phyloP scores from a whole-genome alignment of 495 filamentous ascomycete genomes.

The Penicillium crystallinum region DNA sequence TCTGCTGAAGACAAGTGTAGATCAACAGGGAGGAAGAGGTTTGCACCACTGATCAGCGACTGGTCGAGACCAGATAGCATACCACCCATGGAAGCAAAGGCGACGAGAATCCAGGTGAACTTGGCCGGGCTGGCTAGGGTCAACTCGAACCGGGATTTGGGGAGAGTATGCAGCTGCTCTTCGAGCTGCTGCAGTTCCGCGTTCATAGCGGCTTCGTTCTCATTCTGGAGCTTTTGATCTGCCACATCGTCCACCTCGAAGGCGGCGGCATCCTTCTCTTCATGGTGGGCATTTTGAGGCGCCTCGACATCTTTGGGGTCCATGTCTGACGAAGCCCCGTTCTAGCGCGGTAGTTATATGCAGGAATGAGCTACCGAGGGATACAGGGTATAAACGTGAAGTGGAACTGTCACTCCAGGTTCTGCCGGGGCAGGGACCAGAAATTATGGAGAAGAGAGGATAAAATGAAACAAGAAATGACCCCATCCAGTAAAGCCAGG shows the following conservation, averaged over 20 bases:
- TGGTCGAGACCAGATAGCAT: conserved; percentile 59
- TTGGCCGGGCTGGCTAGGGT: conserved; percentile 33
- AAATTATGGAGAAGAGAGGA: background rate
- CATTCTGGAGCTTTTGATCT: conserved; percentile 20
- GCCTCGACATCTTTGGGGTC: conserved; percentile 31
- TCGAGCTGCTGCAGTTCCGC: conserved; percentile 33
- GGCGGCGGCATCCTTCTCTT: conserved; percentile 23
- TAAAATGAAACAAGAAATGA: background rate
- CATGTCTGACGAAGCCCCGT: conserved; percentile 17
- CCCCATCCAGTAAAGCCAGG: background rate
- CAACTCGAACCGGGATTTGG: conserved; percentile 27
- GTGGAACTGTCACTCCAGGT: background rate
- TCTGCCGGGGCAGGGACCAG: background rate
- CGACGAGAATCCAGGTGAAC: conserved; percentile 58
- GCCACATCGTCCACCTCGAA: conserved; percentile 26
- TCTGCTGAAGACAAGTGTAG: conserved; percentile 39
- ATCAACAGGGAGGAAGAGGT: conserved; percentile 49
- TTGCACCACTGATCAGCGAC: conserved; percentile 56
- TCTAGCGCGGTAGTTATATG: background rate
- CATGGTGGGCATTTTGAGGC: conserved; percentile 22
- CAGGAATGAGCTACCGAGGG: background rate
- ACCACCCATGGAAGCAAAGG: conserved; percentile 58
- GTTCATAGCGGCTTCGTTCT: conserved; percentile 35
- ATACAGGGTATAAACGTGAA: background rate
- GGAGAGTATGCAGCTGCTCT: conserved; percentile 22